These are phyloP conservation scores for Epichloe scottii DNA, from an alignment of 2,329 filamentous ascomycete genomes.

Conservation along the genomic window DNA sequence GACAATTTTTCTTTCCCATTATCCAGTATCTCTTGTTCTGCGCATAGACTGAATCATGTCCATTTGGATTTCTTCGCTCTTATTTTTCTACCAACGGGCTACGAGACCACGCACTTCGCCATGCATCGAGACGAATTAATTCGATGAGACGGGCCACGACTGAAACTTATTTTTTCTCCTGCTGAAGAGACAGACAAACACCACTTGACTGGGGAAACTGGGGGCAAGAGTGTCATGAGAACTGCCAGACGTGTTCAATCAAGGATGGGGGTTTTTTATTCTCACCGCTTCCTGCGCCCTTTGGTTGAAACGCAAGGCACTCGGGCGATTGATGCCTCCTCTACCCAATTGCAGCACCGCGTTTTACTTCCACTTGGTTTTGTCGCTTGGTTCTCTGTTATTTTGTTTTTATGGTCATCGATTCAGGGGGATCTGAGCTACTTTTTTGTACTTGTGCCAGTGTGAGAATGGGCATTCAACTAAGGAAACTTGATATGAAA, in stretches of 20 bases:
- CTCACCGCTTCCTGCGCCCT: neutral
- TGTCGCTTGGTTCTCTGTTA: conserved; percentile 7
- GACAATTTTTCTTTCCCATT: conserved; percentile 15
- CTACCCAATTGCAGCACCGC: neutral
- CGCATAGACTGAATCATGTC: conserved; percentile 25
- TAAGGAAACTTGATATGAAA: conserved; percentile 2
- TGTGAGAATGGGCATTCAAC: conserved; percentile 12
- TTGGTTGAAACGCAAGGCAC: neutral
- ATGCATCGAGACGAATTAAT: conserved; percentile 10
- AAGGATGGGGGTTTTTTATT: neutral
- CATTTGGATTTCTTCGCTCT: conserved; percentile 17
- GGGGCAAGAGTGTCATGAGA: neutral
- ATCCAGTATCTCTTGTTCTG: conserved; percentile 16
- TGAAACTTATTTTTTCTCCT: neutral
- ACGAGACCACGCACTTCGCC: conserved; percentile 8
- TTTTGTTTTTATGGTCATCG: conserved; percentile 5
- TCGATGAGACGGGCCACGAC: neutral
- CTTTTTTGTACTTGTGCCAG: conserved; percentile 3
- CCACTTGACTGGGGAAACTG: neutral
- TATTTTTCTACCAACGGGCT: conserved; percentile 1
- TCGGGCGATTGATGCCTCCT: neutral
- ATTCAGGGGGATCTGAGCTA: conserved; percentile 5
- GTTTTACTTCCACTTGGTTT: neutral
- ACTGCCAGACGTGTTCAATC: neutral
- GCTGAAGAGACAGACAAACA: neutral